Evolutionary conservation across 2,329 filamentous ascomycete species (phyloP).

Genomic region (Sarocladium brachiariae): DNA sequence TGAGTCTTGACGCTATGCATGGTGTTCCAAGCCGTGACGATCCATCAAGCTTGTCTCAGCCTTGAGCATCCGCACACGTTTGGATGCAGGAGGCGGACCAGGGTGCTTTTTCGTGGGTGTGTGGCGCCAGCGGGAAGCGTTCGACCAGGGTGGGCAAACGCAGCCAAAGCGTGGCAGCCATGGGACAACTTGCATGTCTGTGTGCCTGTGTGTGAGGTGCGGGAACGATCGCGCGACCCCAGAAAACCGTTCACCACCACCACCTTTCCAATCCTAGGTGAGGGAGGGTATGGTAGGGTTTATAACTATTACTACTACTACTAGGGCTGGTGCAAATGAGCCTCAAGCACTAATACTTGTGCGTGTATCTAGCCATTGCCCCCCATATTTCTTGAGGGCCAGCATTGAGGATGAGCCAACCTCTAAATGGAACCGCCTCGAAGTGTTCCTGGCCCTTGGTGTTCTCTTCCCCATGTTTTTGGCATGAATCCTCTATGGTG

Average conservation of each 20-base stretch:
- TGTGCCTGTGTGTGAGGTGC: constrained; percentile 14
- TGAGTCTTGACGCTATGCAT: neutral
- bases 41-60: constrained; percentile 4
- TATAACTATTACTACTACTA: neutral
- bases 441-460: neutral
- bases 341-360: neutral
- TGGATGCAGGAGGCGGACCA: constrained; percentile 1
- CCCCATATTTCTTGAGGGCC: neutral
- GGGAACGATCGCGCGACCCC: constrained; percentile 16
- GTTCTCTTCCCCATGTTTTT: constrained; percentile 1
- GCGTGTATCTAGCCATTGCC: neutral
- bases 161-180: constrained; percentile 3
- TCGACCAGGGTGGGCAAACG: constrained; percentile 8
- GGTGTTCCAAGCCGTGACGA: neutral
- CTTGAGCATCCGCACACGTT: constrained; percentile 4
- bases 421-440: neutral
- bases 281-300: neutral
- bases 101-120: neutral
- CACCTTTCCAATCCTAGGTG: neutral
- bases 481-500: neutral
- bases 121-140: neutral
- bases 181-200: constrained; percentile 3
- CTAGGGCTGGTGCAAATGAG: neutral
- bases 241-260: constrained; percentile 11
- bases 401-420: neutral